A percentile compares a stretch with the other conserved stretches of the same genome.
Conservation (phyloP, 2,329 filamentous ascomycete genomes). For the Microdochium paspali region DNA sequence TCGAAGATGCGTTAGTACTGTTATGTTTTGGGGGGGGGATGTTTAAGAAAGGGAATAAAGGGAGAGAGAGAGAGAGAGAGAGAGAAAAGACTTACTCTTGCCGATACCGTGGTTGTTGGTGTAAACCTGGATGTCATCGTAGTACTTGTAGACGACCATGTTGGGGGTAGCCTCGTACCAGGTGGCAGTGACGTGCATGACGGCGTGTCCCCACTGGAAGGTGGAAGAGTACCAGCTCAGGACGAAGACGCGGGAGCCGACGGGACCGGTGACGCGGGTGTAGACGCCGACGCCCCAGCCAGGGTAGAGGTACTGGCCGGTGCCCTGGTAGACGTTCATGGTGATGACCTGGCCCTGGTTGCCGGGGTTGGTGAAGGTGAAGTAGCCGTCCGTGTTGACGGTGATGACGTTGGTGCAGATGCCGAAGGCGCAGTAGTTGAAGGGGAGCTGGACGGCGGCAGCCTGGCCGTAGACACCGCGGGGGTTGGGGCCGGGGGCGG, state of each 20-base stretch:
- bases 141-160: neutral
- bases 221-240: neutral
- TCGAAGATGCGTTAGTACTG: no score
- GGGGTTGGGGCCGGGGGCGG: neutral
- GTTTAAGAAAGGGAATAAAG: neutral
- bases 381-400: neutral
- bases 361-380: neutral
- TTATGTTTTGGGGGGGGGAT: no score
- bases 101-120: neutral
- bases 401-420: neutral
- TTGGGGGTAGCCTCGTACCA: neutral
- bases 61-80: neutral
- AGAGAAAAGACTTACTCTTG: neutral
- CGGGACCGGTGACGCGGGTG: neutral
- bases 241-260: neutral
- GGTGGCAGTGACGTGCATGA: neutral
- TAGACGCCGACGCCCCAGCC: neutral
- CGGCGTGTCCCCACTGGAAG: neutral
- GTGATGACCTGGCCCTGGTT: neutral
- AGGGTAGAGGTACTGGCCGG: neutral
- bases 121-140: neutral
- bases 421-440: neutral
- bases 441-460: neutral
- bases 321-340: neutral
- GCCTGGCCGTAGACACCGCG: neutral